These are phyloP conservation scores for Acer saccharum DNA, from an alignment of 345 rosid genomes.

Conservation along the genomic window DNA sequence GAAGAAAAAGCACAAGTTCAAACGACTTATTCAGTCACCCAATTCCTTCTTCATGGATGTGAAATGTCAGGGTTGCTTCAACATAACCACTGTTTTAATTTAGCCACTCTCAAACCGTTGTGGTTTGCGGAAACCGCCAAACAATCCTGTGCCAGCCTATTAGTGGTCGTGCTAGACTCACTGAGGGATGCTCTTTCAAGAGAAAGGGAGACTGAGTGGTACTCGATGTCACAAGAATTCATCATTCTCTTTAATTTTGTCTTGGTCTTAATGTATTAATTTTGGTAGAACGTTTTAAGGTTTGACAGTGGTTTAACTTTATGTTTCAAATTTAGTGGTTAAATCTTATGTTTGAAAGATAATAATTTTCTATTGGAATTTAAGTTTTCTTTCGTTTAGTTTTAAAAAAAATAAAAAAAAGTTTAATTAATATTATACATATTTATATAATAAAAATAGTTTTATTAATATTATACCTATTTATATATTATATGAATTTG, in stretches of 20 bases:
- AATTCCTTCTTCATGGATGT: conserved; percentile 67
- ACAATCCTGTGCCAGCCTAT: conserved; percentile 73
- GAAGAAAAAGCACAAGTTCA: conserved; percentile 85
- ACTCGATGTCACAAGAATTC: neutral
- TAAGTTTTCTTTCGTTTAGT: neutral
- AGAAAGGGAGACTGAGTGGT: conserved; percentile 40
- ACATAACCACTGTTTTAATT: conserved; percentile 71
- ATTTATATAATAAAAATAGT: too few species aligned
- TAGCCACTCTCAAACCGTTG: conserved; percentile 80
- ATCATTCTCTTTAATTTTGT: neutral
- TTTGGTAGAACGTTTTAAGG: conserved; percentile 14
- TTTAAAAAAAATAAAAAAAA: too few species aligned
- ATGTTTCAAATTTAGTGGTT: neutral
- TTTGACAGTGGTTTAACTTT: neutral
- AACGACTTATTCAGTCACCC: conserved; percentile 74
- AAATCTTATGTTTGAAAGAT: conserved; percentile 2
- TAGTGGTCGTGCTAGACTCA: conserved; percentile 67
- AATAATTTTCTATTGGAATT: neutral
- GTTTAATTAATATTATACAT: too few species aligned
- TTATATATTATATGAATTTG: too few species aligned
- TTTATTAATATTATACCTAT: too few species aligned
- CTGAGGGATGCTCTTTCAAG: conserved; percentile 77
- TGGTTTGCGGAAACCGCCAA: conserved; percentile 75
- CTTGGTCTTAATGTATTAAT: neutral
- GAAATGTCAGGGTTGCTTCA: neutral